Base-by-base conservation (phyloP, 352 stramenopile species). In the Phytophthora fragariaefolia region DNA sequence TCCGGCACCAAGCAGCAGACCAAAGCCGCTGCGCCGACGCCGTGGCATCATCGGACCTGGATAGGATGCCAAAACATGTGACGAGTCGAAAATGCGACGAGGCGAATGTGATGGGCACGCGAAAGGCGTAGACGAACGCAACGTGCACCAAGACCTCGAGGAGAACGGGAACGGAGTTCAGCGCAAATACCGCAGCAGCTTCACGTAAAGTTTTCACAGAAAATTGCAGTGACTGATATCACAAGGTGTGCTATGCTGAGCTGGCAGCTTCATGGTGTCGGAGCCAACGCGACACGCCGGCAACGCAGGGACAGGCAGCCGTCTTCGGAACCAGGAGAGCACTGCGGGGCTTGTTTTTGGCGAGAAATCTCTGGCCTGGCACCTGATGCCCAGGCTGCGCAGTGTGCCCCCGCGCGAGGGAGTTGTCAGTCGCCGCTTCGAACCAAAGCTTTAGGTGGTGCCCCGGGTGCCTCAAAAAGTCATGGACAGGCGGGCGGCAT, bases 51-150 rank as follows among this genome's bases (percentile, higher is more conserved):
- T 51, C 52, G 12, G 42, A 18, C 2, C 5, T 3, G 36, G 60
- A 68, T 68, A 51, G 60, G 60, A 68, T 20, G 60, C 60, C 12
- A 17, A 34, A 49, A 58, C 45, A 67, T 67, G 59, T 60, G 59
- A 67, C 59, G 38, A 67, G 59, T 63, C 60, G 60, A 63, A 68
- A 68, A 68, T 68, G 60, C 52, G 60, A 68, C 60, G 60, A 68
- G 60, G 53, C 60, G 60, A 63, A 56, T 34, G 32, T 17, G 34
- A 48, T 40, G 27, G 18, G 50, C n/a, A 40, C 28, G 38, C 22
- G 50, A 61, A 66, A 54, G 40, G 43, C 51, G 60, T 68, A 49
- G 49, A 67, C 59, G 59, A 65, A 65, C 55, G 38, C 34, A 63
- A 63, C 9, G 52, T 49, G 51, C 46, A 32, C 10, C 46, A 45